Base-by-base conservation (phyloP, 2,329 filamentous ascomycete genomes). In the Fusarium sp. region DNA sequence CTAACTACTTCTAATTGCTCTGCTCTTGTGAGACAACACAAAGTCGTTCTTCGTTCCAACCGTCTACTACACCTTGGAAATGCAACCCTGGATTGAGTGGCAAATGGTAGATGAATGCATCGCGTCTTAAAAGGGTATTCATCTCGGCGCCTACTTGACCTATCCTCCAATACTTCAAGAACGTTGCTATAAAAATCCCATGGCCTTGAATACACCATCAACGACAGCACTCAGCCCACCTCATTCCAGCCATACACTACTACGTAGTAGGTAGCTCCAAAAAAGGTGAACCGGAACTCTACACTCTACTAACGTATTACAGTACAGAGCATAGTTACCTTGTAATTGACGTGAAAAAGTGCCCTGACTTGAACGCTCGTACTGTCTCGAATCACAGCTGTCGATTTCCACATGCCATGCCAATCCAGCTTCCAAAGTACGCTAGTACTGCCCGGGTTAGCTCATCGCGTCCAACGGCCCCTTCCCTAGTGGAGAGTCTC, bases 401-500 rank as follows among this genome's bases (percentile, higher is more conserved):
- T 47, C 34, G 38, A 26, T 47, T 41, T 28, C 48, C 32, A 65
- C 49, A 31, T 61, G 47, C 34, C 38, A 58, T 61, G 47, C 34
- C 38, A 58, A 29, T 57, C 51, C 28, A 58, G 55, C 57, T 28
- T 53, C 48, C 35, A 44, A 31, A 34, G 6, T 9, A 9, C 42
- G 38, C 61, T 62, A 62, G 26, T 29, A 19, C 12, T 9, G 15
- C 26, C 22, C 6, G 13, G 11, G 45, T 46, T 65, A 62, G 61
- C 42, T 31, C 25, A 3, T 5, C 13, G 45, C 24, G 25, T 39
- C 44, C 22, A 32, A 39, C 32, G 43, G 60, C 41, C 40, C 48
- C 45, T 54, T 64, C 51, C 58, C 44, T 66, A 28, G 54, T 62
- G 56, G 40, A 40, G 42, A 47, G 35, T 7, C 53, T 53, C 61